Evolutionary conservation across 140 eudicot species (phyloP).

Genomic region (Anethum foeniculum): DNA sequence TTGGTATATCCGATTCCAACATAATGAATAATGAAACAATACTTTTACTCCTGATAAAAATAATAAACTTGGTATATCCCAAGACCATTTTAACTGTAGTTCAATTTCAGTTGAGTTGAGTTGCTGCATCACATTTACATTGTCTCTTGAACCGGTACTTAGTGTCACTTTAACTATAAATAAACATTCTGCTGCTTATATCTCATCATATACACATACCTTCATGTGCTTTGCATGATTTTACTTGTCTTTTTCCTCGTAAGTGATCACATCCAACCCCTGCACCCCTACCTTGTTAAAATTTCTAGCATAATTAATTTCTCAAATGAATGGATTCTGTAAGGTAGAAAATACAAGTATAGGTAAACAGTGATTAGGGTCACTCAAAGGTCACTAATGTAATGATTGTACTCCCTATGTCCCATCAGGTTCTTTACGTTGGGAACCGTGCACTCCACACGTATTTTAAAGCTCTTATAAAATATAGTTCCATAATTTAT

Average conservation of each 20-base stretch:
- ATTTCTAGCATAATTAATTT: not conserved
- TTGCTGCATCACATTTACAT: not conserved
- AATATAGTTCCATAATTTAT: no score
- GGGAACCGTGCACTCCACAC: no score
- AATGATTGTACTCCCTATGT: not conserved
- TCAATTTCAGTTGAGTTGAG: not conserved
- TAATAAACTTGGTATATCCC: no score
- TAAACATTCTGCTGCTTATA: not conserved
- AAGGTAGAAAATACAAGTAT: not conserved
- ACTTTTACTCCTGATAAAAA: no score
- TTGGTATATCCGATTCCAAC: no score
- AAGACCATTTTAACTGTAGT: no score
- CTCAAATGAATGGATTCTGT: not conserved
- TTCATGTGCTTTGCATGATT: not conserved
- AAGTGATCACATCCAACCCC: not conserved
- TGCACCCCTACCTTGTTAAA: not conserved
- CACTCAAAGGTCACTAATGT: constrained; percentile 1
- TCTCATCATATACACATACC: not conserved
- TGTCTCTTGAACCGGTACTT: not conserved
- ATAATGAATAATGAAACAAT: no score
- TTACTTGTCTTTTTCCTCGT: not conserved
- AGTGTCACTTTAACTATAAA: not conserved
- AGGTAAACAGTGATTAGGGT: not conserved
- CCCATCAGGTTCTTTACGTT: no score
- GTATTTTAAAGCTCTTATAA: no score